phyloP scores from a whole-genome alignment of 108 stramenopile genomes.

The Nitzschia putrida region DNA sequence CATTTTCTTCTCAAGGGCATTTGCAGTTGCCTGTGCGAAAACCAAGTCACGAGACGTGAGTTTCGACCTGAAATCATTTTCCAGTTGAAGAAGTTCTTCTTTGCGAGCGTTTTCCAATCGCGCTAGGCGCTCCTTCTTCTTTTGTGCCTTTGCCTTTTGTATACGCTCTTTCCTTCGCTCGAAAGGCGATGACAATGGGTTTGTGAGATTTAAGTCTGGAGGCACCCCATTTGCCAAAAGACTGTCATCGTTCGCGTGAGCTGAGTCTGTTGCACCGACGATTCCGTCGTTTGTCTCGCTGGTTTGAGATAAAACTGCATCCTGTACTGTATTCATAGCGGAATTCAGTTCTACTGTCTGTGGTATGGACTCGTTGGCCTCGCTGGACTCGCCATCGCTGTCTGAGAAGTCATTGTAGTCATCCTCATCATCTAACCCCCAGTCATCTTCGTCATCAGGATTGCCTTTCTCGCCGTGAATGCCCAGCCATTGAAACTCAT shows the following conservation, averaged over 20 bases:
- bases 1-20: constrained; percentile 29
- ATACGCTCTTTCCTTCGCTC: constrained; percentile 15
- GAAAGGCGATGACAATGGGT: constrained; percentile 15
- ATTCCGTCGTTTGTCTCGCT: not conserved
- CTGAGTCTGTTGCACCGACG: not conserved
- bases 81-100: constrained; percentile 4
- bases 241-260: not conserved
- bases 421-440: constrained; percentile 30
- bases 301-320: not conserved
- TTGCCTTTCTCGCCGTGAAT: constrained; percentile 8
- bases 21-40: constrained; percentile 25
- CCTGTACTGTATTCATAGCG: not conserved
- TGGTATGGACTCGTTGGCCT: not conserved
- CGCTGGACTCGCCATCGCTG: not conserved
- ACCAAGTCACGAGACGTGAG: constrained; percentile 35
- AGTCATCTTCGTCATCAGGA: constrained; percentile 29
- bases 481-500: constrained; percentile 35
- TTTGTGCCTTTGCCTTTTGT: constrained; percentile 13
- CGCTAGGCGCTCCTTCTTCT: constrained; percentile 6
- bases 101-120: constrained; percentile 6
- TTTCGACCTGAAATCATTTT: constrained; percentile 1
- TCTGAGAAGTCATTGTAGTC: not conserved
- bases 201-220: not conserved
- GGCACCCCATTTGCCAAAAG: too few relatives aligned
- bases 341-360: not conserved